Evolutionary conservation across 78 protist genomes (phyloP), one percentile per base, ranked within the genome.

Genomic region (Paulinella micropora): DNA sequence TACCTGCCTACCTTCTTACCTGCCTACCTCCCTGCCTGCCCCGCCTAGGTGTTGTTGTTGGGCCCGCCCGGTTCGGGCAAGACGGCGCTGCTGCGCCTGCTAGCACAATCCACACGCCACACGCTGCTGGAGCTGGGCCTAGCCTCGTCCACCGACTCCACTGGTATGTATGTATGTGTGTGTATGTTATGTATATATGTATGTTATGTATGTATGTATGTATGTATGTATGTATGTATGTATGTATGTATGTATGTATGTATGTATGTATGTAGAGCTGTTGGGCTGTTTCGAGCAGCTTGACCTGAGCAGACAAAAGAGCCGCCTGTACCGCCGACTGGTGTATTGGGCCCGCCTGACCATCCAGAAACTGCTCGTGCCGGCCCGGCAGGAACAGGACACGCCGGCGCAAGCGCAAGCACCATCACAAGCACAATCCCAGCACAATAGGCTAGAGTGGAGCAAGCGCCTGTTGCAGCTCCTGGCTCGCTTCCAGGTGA

Each of bases 61-160:
- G 99, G 99, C 2, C 94, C 95, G 6, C 35, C 95, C 6, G 96
- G 94, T 2, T 0, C 92, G 0, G 98, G 98, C 26, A 98, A 97
- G 92, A 93, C 96, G 9, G 39, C 91, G 0, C 39, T 94, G 9
- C 89, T 97, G 1, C 92, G 97, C 0, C 29, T 92, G 64, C 85
- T 96, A 0, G 97, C 99, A 0, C 79, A 36, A 1, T 37, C 94
- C 26, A 3, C 91, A 29, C 79, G 87, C 9, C 3, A n/a, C 9
- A 2, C 1, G 64, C 83, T 92, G 39, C 37, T n/a, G 32, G 91
- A 36, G 69, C 0, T 94, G 37, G 9, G 92, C 0, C 40, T 94
- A 79, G 34, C 93, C 28, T 4, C 86, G 1, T 88, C 90, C 6
- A 91, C 92, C 4, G 97, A 95, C 67, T 87, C 95, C 9, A 90